Evolutionary conservation across 202 grass and related monocot species (phyloP).

Genomic region (Musa balbisiana): DNA sequence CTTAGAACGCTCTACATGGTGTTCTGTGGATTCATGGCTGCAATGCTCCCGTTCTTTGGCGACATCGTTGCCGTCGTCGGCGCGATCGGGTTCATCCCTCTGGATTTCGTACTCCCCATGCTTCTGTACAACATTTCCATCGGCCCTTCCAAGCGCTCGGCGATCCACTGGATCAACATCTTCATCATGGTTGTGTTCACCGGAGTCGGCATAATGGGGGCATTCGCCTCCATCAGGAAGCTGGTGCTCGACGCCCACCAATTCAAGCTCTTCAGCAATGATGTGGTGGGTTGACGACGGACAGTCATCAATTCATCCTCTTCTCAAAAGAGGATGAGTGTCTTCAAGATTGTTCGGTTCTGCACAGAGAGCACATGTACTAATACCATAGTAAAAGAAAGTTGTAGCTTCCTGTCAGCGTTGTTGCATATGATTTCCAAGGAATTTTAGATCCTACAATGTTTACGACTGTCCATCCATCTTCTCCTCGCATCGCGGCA

Average conservation of each 20-base stretch:
- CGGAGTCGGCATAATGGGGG: conserved; percentile 52
- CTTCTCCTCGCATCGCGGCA: no score
- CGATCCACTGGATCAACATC: conserved; percentile 44
- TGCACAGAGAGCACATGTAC: no score
- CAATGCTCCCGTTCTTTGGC: conserved; percentile 96
- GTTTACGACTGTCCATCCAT: no score
- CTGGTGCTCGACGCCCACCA: conserved; percentile 58
- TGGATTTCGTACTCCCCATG: conserved; percentile 84
- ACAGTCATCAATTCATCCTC: no score
- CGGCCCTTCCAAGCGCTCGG: conserved; percentile 32
- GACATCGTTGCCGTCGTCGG: conserved; percentile 80
- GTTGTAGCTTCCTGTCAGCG: no score
- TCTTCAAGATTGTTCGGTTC: no score
- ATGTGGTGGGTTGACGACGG: conserved; percentile 38
- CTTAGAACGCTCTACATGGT: conserved; percentile 72
- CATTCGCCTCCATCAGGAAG: conserved; percentile 62
- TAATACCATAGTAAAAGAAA: no score
- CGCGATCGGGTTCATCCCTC: conserved; percentile 83
- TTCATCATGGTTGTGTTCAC: conserved; percentile 58
- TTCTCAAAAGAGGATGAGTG: no score
- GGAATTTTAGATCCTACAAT: no score
- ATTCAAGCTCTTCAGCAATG: conserved; percentile 72
- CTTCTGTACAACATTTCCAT: conserved; percentile 84
- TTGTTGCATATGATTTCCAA: no score
- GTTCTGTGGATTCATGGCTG: conserved; percentile 70